Conservation (phyloP, 2,329 filamentous ascomycete species). For the Lachnellula suecica region DNA sequence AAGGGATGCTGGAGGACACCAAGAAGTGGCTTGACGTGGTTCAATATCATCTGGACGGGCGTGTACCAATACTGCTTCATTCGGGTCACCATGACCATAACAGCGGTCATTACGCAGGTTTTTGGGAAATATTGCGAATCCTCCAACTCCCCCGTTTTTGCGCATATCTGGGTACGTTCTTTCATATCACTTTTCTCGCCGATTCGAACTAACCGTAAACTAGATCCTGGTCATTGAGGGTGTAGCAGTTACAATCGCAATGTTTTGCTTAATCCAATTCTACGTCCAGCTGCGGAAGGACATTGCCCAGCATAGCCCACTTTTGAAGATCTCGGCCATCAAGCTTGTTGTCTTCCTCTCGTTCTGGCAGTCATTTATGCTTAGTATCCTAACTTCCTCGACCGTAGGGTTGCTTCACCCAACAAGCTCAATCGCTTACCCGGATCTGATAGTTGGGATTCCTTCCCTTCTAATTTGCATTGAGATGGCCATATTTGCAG, state of each 20-base stretch:
- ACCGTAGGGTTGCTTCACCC: slow-evolving; percentile 59
- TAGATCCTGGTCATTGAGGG: slow-evolving; percentile 68
- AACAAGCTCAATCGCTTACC: slow-evolving; percentile 61
- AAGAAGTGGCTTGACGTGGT: slow-evolving; percentile 81
- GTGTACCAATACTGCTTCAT: slow-evolving; percentile 87
- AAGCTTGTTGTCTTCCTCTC: slow-evolving; percentile 90
- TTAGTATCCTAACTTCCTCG: slow-evolving; percentile 57
- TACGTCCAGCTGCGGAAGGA: slow-evolving; percentile 74
- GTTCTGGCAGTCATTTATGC: slow-evolving; percentile 76
- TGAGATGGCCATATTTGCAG: slow-evolving; percentile 79
- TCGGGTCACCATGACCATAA: slow-evolving; percentile 75
- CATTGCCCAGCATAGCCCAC: slow-evolving; percentile 67
- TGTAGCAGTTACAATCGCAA: slow-evolving; percentile 74
- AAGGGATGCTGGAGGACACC: slow-evolving; percentile 72
- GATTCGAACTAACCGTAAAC: background rate
- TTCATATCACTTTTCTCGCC: background rate
- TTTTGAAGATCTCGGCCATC: slow-evolving; percentile 81
- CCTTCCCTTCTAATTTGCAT: slow-evolving; percentile 76
- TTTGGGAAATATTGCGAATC: slow-evolving; percentile 73
- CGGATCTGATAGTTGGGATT: slow-evolving; percentile 79
- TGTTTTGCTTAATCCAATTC: slow-evolving; percentile 88
- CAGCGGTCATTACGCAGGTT: slow-evolving; percentile 71
- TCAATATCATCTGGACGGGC: slow-evolving; percentile 81
- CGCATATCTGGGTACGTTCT: slow-evolving; percentile 74
- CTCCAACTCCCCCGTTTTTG: slow-evolving; percentile 74